Conservation (phyloP, 192 early-diverging fungal species). For the Chytriomyces confervae region DNA sequence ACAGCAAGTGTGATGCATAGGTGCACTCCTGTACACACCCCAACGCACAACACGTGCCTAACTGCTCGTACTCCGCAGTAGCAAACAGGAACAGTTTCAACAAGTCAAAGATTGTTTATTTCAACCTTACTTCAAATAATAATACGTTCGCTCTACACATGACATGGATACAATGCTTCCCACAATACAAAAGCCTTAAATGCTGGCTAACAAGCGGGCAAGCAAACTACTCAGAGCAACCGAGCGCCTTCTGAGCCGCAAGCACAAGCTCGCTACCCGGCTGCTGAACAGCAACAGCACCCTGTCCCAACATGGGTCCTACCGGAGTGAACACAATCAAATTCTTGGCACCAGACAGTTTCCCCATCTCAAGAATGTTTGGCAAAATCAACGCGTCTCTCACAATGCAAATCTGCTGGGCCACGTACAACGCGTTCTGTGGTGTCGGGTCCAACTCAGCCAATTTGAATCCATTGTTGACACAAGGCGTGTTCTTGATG, state of each 20-base stretch:
- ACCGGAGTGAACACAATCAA: neutral
- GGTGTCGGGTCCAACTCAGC: neutral
- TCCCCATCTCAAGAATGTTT: constrained; percentile 1
- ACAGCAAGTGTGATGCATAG: too few species aligned
- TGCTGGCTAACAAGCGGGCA: neutral
- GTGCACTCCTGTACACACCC: too few species aligned
- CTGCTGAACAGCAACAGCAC: neutral
- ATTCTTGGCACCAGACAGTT: constrained; percentile 1
- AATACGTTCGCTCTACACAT: neutral
- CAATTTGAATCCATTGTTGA: neutral
- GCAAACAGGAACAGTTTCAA: neutral
- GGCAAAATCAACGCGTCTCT: neutral
- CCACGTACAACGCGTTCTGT: neutral
- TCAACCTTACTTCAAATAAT: neutral
- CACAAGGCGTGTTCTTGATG: constrained; percentile 8
- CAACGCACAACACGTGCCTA: too few species aligned
- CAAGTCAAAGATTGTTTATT: neutral
- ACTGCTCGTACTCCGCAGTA: too few species aligned
- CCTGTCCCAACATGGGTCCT: constrained; percentile 8
- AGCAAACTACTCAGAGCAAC: neutral
- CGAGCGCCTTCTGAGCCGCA: constrained; percentile 1
- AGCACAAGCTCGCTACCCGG: neutral
- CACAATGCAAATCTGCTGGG: constrained; percentile 6
- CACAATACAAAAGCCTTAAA: neutral
- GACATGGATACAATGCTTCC: neutral